Evolutionary conservation across 176 grass and related monocot species (phyloP), one percentile per base, ranked within the genome.

Genomic region (Musa troglodytarum): DNA sequence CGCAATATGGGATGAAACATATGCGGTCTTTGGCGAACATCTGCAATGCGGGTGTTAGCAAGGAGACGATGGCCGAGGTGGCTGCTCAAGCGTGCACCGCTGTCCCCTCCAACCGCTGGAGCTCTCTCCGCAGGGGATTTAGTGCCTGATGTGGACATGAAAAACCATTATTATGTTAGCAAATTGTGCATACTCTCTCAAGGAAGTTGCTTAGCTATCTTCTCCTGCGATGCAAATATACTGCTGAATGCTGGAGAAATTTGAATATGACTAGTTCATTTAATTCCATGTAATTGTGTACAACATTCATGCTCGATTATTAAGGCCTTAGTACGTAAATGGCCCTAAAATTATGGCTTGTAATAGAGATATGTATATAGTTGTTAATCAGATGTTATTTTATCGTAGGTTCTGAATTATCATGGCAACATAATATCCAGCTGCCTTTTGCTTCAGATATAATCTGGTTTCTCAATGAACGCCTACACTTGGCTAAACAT

Each of bases 1-100:
- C 95, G 0, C 90, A 98, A 76, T 98, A 98, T 54, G 95, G 95
- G 15, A 98, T 98, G 90, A 98, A 98, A 83, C 95, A 98, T 78
- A 89, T 86, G 95, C 74, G 95, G 23, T 85, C 90, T 54, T 82
- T 98, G 2, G 95, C 90, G 53, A 98, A 98, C 78, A 89, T 98
- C 52, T 98, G 95, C 82, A 91, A 93, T 34, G 86, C 86, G 8
- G 88, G 86, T 56, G 74, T 93, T 15, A 76, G 69, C 26, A 71
- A 65, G 68, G 88, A 89, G 53, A 83, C 58, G 5, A 85, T 87
- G 86, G 76, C 86, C 2, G 76, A 87, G 69, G 82, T 89, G 10
- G 74, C 86, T 10, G 81, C 86, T 54, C 86, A 93, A 86, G 88
- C 88, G 71, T 98, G 95, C 82, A 74, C 13, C 34, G 73, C 52